Conservation (phyloP, 2,329 filamentous ascomycete genomes). For the Hypoxylon sp. region DNA sequence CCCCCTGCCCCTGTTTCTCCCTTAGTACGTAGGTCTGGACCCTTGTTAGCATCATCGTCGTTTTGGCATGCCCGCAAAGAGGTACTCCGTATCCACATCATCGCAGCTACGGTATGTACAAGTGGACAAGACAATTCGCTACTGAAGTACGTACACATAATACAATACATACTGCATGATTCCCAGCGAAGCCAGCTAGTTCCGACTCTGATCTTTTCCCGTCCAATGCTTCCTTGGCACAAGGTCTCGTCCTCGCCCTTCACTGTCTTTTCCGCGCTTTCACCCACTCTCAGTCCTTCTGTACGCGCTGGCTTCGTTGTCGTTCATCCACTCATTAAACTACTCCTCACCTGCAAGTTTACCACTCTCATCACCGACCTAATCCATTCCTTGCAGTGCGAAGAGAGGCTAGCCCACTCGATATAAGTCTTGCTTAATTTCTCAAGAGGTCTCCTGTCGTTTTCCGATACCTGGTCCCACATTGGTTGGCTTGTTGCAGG, state of each 20-base stretch:
- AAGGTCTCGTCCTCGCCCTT: constrained; percentile 43
- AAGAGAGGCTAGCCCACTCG: constrained; percentile 29
- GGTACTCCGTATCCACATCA: constrained; percentile 51
- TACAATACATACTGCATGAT: constrained; percentile 49
- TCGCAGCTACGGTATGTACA: constrained; percentile 45
- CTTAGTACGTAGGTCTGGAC: constrained; percentile 43
- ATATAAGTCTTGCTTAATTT: constrained; percentile 28
- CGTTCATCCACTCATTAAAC: constrained; percentile 48
- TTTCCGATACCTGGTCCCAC: constrained; percentile 39
- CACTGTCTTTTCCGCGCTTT: constrained; percentile 50
- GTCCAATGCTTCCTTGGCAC: constrained; percentile 49
- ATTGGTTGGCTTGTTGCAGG: constrained; percentile 43
- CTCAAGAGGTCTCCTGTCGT: constrained; percentile 26
- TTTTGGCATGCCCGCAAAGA: constrained; percentile 48
- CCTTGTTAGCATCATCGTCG: constrained; percentile 52
- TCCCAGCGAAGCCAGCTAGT: constrained; percentile 46
- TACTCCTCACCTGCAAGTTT: constrained; percentile 43
- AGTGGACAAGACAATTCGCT: constrained; percentile 16
- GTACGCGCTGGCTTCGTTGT: constrained; percentile 53
- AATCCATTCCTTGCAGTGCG: constrained; percentile 47
- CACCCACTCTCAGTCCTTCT: constrained; percentile 49
- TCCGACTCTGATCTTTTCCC: constrained; percentile 48
- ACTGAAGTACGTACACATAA: constrained; percentile 17
- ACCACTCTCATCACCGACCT: constrained; percentile 44
- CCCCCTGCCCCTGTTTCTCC: constrained; percentile 45